These are phyloP conservation scores for Nicotiana tabacum DNA, from an alignment of 257 asterid species.

Conservation along the genomic window DNA sequence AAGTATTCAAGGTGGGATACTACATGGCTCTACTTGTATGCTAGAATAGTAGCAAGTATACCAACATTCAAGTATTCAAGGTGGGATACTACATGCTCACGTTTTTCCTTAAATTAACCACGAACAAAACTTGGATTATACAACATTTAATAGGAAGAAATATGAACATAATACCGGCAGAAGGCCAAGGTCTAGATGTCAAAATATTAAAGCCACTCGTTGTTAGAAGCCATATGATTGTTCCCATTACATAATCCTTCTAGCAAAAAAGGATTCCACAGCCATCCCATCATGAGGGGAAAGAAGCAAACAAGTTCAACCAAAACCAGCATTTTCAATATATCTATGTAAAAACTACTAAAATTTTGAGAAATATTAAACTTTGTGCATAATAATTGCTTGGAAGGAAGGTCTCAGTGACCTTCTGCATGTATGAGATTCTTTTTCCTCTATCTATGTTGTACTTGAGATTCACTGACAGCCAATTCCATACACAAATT, in stretches of 20 bases:
- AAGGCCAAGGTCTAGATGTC: not conserved
- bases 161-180: not conserved
- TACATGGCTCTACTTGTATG: not conserved
- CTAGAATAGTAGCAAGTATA: not conserved
- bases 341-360: too few relatives aligned
- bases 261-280: not conserved
- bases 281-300: not conserved
- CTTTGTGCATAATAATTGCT: not conserved
- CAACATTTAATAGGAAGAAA: not conserved
- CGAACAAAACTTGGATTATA: not conserved
- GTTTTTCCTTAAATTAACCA: not conserved
- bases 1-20: not conserved
- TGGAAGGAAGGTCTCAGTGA: not conserved
- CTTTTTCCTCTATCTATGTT: not conserved
- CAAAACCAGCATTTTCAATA: too few relatives aligned
- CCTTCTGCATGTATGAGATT: not conserved
- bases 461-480: not conserved
- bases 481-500: not conserved
- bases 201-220: not conserved
- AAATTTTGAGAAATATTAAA: too few relatives aligned
- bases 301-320: too few relatives aligned
- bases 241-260: not conserved
- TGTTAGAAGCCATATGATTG: not conserved
- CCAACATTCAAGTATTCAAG: not conserved
- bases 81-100: not conserved